Base-by-base conservation (phyloP, 345 rosid genomes). In the Citrus medica region DNA sequence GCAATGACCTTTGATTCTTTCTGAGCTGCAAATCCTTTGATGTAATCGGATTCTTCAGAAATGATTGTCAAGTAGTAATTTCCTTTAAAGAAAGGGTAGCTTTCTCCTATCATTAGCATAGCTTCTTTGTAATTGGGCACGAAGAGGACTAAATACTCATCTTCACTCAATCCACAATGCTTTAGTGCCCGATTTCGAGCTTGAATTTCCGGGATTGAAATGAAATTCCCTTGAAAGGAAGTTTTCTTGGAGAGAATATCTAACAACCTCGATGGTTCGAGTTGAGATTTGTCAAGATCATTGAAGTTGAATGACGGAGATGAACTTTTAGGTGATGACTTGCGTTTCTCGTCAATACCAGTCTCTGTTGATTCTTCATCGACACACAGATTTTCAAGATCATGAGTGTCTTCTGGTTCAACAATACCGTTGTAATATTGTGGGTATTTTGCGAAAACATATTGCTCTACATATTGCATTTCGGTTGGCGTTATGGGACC, bases 161-260 rank as follows among this genome's bases (percentile, higher is more conserved):
- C 71, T 76, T 89, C 95, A 16, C 75, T 82, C 0, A 91, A 78
- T 2, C 92, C 92, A 2, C 90, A 87, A 32, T 89, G 87, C 69
- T 71, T 85, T 77, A 91, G 35, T 9, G 88, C 92, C 14, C 88
- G 65, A 76, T 87, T 89, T 27, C 76, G 86, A 16, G 89, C 92
- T 75, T 91, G 92, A 8, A 91, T 88, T 84, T 91, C 92, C 4
- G 93, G 95, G 62, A 89, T 88, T 2, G 92, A 91, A 28, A 88
- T 75, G 85, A 91, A 89, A 77, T 86, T 88, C 22, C 89, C 92
- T 17, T 70, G 81, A 22, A 86, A 85, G 8, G 94, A 86, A 6
- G 88, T 78, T 73, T 89, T 91, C 81, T 83, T 86, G 42, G 87
- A 73, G 25, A 91, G 85, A 66, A 88, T 85, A 56, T 89, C 91